A percentile compares a stretch with the other conserved stretches of the same genome.
Evolutionary conservation across 2,329 filamentous ascomycete species (phyloP).

Genomic region (Aureobasidium sp.): DNA sequence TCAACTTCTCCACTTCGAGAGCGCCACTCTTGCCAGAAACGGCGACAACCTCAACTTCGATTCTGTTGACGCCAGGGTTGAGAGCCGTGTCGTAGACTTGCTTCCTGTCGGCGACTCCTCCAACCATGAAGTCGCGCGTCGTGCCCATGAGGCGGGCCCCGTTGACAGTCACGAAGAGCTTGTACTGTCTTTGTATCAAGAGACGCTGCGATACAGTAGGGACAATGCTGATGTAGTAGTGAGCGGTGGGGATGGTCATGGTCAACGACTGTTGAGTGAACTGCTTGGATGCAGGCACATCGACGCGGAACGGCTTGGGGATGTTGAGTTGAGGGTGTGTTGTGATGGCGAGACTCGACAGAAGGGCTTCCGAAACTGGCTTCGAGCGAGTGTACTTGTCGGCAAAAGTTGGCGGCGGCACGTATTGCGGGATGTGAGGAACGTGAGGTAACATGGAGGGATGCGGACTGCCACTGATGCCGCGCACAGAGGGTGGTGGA

Average conservation of each 20-base stretch:
- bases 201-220: slow-evolving; percentile 51
- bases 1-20: slow-evolving; percentile 69
- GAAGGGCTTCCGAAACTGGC: slow-evolving; percentile 50
- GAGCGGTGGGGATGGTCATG: slow-evolving; percentile 57
- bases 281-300: slow-evolving; percentile 57
- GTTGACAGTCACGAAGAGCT: slow-evolving; percentile 66
- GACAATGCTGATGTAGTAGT: slow-evolving; percentile 63
- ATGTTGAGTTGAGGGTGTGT: slow-evolving; percentile 60
- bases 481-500: slow-evolving; percentile 27
- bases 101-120: slow-evolving; percentile 32
- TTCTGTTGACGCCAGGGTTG: slow-evolving; percentile 62
- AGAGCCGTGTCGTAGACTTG: slow-evolving; percentile 70
- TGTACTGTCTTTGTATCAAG: slow-evolving; percentile 57
- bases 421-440: slow-evolving; percentile 14
- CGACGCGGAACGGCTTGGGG: slow-evolving; percentile 50
- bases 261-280: slow-evolving; percentile 65
- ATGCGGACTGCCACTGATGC: slow-evolving; percentile 34
- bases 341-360: slow-evolving; percentile 56
- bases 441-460: slow-evolving; percentile 26
- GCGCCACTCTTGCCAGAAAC: slow-evolving; percentile 42
- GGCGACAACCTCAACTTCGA: slow-evolving; percentile 71
- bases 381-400: slow-evolving; percentile 24
- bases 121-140: slow-evolving; percentile 36
- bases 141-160: slow-evolving; percentile 49
- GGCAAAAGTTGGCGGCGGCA: slow-evolving; percentile 13